Evolutionary conservation across 176 grass and related monocot species (phyloP).

Genomic region (Areca catechu): DNA sequence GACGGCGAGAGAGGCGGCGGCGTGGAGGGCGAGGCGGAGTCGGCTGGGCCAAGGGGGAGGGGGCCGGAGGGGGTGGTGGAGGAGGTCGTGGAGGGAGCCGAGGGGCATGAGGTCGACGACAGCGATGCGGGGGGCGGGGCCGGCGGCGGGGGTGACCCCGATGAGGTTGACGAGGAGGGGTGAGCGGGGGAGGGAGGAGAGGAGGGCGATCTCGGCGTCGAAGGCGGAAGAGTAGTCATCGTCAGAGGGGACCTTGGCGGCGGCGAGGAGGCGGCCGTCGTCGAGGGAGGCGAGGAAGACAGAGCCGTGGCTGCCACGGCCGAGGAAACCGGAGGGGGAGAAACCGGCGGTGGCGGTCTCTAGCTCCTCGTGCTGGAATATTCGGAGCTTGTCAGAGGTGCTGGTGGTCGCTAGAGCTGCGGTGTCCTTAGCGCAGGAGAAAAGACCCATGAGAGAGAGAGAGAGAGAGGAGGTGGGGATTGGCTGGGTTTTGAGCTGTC

Average conservation of each 20-base stretch:
- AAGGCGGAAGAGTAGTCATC: background rate
- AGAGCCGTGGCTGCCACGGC: constrained; percentile 19
- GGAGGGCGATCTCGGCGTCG: constrained; percentile 13
- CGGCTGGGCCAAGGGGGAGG: constrained; percentile 3
- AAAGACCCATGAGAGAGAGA: no score
- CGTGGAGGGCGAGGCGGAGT: constrained; percentile 3
- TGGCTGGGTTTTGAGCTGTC: no score
- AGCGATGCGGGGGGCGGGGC: background rate
- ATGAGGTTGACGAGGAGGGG: constrained; percentile 16
- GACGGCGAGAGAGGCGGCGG: constrained; percentile 5
- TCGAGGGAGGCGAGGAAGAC: constrained; percentile 17
- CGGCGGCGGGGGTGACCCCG: constrained; percentile 7
- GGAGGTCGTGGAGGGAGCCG: constrained; percentile 13
- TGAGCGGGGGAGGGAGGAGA: constrained; percentile 15
- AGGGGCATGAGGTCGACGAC: constrained; percentile 18
- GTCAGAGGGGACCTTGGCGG: constrained; percentile 10
- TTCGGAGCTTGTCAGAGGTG: background rate
- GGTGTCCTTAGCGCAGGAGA: no score
- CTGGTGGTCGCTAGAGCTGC: no score
- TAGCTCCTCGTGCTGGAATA: constrained; percentile 13
- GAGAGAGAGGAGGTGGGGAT: no score
- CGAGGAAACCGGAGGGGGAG: constrained; percentile 11
- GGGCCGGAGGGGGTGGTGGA: background rate
- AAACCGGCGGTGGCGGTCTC: constrained; percentile 17
- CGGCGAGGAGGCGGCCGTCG: constrained; percentile 4